Base-by-base conservation (phyloP, 2,329 filamentous ascomycete genomes). In the Pyrenochaeta sp. region DNA sequence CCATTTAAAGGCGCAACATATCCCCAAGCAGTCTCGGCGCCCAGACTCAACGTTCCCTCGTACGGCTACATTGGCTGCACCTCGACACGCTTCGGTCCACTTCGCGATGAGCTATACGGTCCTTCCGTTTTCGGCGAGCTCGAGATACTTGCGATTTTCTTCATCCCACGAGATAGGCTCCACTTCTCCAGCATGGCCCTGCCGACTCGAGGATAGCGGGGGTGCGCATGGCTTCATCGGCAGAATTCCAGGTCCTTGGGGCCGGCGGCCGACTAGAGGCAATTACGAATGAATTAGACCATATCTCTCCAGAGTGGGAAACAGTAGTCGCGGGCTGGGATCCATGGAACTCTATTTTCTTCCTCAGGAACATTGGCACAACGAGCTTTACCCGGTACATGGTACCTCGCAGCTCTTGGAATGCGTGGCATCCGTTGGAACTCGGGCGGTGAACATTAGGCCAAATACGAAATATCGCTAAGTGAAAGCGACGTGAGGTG, bases 1-100 rank as follows among this genome's bases (percentile, higher is more conserved):
- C 53, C 56, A 54, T 51, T 39, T 51, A 58, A 59, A 54, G 56
- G 60, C 52, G 59, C 43, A 52, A 30, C 54, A 59, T 25, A 56
- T 43, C 32, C 49, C 58, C 45, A 52, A 58, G 53, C 43, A 56
- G 46, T 50, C 68, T 70, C 44, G 67, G 67, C 67, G 65, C 68
- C 69, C 51, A 72, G 68, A 28, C 37, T 59, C 54, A 54, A 54
- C 44, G 46, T 47, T 44, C 49, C 48, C 46, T 61, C 39, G 19
- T 49, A 50, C 44, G 58, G 46, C 34, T 40, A 19, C 25, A 43
- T 47, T 48, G 46, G 36, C 46, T 39, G 30, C 28, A 43, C 39
- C 51, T 54, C 54, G 34, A 61, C 57, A 56, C 59, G 48, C 51
- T 40, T 50, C 3, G 36, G 39, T 43, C 22, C 43, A 47, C 44